A percentile compares a stretch with the other conserved stretches of the same genome.
These are phyloP conservation scores for Talaromyces sp. DNA, from an alignment of 2,329 filamentous ascomycete species.

Conservation along the genomic window DNA sequence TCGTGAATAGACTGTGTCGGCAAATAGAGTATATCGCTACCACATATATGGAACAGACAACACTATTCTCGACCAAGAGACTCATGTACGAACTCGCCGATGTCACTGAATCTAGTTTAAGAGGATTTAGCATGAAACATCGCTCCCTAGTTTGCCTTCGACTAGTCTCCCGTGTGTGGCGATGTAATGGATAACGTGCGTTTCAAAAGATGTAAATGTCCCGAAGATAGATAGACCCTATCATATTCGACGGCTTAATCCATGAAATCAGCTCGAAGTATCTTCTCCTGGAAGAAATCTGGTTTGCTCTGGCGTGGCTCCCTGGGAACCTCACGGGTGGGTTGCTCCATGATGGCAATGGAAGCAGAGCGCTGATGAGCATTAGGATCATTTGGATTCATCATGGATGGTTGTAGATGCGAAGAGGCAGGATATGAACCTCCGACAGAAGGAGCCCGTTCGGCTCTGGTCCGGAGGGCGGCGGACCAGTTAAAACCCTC, in stretches of 20 bases:
- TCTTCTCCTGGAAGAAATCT: constrained; percentile 93
- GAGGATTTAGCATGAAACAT: background rate
- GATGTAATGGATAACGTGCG: background rate
- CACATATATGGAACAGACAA: background rate
- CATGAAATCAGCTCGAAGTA: constrained; percentile 98
- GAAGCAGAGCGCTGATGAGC: constrained; percentile 40
- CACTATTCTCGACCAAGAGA: background rate
- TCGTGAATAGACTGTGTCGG: background rate
- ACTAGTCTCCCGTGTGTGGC: background rate
- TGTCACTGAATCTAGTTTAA: background rate
- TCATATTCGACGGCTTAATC: constrained; percentile 53
- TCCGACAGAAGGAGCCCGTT: constrained; percentile 61
- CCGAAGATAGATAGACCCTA: constrained; percentile 4
- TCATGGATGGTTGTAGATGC: constrained; percentile 33
- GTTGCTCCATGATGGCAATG: constrained; percentile 56
- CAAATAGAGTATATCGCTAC: background rate
- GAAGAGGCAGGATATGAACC: constrained; percentile 29
- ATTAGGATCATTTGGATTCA: constrained; percentile 28
- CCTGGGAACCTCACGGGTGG: constrained; percentile 44
- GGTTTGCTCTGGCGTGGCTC: constrained; percentile 64
- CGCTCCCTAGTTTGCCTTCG: background rate
- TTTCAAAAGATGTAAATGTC: background rate
- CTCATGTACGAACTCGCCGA: background rate
- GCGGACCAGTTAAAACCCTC: constrained; percentile 97
- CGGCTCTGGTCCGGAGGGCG: constrained; percentile 86